Conservation (phyloP, 2,329 filamentous ascomycete genomes). For the Moelleriella libera region DNA sequence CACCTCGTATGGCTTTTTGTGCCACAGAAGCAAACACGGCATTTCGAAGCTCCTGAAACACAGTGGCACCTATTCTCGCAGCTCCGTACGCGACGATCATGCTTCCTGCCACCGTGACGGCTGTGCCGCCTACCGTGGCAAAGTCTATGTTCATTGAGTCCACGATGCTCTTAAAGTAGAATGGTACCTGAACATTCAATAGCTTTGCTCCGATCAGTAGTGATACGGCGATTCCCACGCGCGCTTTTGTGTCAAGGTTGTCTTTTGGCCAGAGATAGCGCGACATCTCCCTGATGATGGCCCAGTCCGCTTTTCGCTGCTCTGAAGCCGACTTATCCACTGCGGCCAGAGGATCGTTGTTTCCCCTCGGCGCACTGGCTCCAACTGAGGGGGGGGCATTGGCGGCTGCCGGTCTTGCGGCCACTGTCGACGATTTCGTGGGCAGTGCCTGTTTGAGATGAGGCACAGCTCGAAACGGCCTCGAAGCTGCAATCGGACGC, state of each 20-base stretch:
- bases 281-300: constrained; percentile 96
- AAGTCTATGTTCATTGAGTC: constrained; percentile 97
- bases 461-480: constrained; percentile 18
- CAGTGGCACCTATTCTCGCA: constrained; percentile 72
- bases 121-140: constrained; percentile 72
- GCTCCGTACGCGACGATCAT: constrained; percentile 90
- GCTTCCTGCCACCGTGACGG: constrained; percentile 74
- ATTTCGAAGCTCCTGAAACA: constrained; percentile 90
- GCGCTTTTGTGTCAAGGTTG: constrained; percentile 55
- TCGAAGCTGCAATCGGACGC: constrained; percentile 9
- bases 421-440: constrained; percentile 2
- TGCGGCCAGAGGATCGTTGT: constrained; percentile 17
- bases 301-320: constrained; percentile 94
- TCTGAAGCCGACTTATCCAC: constrained; percentile 51
- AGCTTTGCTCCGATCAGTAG: constrained; percentile 84
- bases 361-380: constrained; percentile 5
- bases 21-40: constrained; percentile 94
- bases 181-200: constrained; percentile 93
- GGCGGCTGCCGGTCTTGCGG: neutral
- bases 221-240: constrained; percentile 72
- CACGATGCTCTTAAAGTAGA: constrained; percentile 97
- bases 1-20: constrained; percentile 86
- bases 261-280: constrained; percentile 93
- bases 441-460: constrained; percentile 8
- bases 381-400: neutral